phyloP scores from a whole-genome alignment of 441 rosid genomes.

The Corymbia citriodora region DNA sequence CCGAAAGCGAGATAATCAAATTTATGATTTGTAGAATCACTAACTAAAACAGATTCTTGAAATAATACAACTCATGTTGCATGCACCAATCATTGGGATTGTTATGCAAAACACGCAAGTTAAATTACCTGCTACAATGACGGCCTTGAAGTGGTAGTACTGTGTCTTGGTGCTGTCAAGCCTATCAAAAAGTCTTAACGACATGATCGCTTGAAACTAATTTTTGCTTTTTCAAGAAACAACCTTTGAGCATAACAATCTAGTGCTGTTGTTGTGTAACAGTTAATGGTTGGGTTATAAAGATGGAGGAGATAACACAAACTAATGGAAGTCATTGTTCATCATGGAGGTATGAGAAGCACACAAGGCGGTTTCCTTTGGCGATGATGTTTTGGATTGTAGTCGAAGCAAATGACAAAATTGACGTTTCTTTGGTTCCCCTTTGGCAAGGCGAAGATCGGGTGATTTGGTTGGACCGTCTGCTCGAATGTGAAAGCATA shows the following conservation, averaged over 20 bases:
- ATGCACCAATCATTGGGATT: too few species aligned
- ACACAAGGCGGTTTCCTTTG: neutral
- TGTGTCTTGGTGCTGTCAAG: neutral
- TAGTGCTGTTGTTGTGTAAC: neutral
- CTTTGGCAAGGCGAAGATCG: neutral
- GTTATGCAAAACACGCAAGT: too few species aligned
- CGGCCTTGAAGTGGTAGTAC: neutral
- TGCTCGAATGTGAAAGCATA: neutral
- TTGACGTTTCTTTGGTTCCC: neutral
- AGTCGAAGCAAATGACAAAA: neutral
- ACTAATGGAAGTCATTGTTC: neutral
- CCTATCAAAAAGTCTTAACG: too few species aligned
- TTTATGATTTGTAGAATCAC: too few species aligned
- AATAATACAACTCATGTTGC: too few species aligned
- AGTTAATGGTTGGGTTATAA: neutral
- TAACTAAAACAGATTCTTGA: too few species aligned
- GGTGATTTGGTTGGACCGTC: neutral
- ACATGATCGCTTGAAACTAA: neutral
- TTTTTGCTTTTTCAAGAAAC: neutral
- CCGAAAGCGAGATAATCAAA: neutral
- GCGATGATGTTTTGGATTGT: neutral
- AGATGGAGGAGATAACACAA: neutral
- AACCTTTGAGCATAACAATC: neutral
- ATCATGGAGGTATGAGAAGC: neutral
- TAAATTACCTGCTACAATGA: neutral